phyloP scores from a whole-genome alignment of 2,329 filamentous ascomycete species.

The Ophiostoma pallidulum region DNA sequence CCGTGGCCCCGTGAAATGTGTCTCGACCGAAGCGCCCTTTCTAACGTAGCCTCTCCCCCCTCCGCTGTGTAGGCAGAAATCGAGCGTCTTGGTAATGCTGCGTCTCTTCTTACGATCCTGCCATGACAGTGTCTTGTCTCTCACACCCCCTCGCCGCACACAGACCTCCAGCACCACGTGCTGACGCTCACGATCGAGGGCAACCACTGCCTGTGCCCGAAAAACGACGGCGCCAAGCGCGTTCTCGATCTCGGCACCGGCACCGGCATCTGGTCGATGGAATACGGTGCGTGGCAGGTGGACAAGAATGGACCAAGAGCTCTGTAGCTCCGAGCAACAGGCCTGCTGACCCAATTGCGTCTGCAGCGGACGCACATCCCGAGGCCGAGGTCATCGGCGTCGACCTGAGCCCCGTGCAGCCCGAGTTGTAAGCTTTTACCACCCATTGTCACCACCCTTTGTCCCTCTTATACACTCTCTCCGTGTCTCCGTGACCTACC shows the following conservation, averaged over 20 bases:
- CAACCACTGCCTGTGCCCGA: slow-evolving; percentile 15
- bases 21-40: no score
- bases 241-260: slow-evolving; percentile 19
- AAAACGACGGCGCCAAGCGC: slow-evolving; percentile 15
- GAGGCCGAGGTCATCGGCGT: slow-evolving; percentile 18
- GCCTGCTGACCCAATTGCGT: background rate
- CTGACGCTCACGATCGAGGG: slow-evolving; percentile 16
- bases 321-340: no score
- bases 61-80: slow-evolving; percentile 12
- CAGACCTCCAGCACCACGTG: slow-evolving; percentile 18
- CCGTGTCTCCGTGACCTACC: no score
- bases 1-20: no score
- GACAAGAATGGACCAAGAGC: no score
- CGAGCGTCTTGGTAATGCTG: slow-evolving; percentile 16
- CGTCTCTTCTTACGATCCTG: background rate
- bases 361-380: slow-evolving; percentile 18
- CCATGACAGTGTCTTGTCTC: background rate
- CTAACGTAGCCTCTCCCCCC: no score
- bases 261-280: slow-evolving; percentile 20
- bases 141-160: background rate
- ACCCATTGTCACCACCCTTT: no score
- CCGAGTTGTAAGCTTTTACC: slow-evolving; percentile 16
- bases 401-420: slow-evolving; percentile 19
- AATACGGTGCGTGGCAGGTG: slow-evolving; percentile 14
- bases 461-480: background rate